Base-by-base conservation (phyloP, 1,284 basidiomycete genomes). In the Volvariella surrecta region DNA sequence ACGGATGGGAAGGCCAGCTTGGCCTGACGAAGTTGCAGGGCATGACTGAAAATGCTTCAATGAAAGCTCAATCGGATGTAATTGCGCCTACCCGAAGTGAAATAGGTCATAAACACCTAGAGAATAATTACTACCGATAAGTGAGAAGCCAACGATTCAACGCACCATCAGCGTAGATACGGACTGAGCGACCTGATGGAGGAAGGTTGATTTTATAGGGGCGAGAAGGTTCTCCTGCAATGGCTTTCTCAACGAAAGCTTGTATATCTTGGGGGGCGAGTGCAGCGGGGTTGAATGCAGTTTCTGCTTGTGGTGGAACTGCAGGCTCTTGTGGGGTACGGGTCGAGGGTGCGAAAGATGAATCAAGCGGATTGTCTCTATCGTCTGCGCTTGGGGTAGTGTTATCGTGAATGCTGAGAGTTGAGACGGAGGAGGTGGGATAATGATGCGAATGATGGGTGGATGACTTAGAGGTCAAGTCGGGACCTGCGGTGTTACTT, bases 11-110 rank as follows among this genome's bases (percentile, higher is more conserved):
- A 96, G 1, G 89, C 83, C 2, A 95, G 73, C 58, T 97, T 97
- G 44, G 93, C 93, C 67, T 98, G 94, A 21, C 94, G 85, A 21
- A 97, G 76, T 64, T 95, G 93, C 22, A 97, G 71, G 1, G 91
- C 89, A 67, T 96, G 92, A 9, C 91, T 92, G 53, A 30, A 48
- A 42, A 43, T 32, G 30, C 39, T 39, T 40, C 15, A 50, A 42
- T 45, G 22, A 31, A 37, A 50, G 54, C 30, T 48, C 54, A 37
- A 46, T 30, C 24, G 22, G 32, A 24, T 4, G 32, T 13, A 15
- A 47, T 42, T 47, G 34, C 8, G 34, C 39, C 53, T 60, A 90
- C 82, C 89, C 92, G 60, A 91, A 95, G 64, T 97, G 92, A 67
- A 96, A 96, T 39, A 95, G 71, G 64, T 96, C 92, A 57, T 94